Percentiles rank a stretch among this genome's conserved stretches.
These are phyloP conservation scores for Cairneyella variabilis DNA, from an alignment of 495 filamentous ascomycete genomes.

Conservation along the genomic window DNA sequence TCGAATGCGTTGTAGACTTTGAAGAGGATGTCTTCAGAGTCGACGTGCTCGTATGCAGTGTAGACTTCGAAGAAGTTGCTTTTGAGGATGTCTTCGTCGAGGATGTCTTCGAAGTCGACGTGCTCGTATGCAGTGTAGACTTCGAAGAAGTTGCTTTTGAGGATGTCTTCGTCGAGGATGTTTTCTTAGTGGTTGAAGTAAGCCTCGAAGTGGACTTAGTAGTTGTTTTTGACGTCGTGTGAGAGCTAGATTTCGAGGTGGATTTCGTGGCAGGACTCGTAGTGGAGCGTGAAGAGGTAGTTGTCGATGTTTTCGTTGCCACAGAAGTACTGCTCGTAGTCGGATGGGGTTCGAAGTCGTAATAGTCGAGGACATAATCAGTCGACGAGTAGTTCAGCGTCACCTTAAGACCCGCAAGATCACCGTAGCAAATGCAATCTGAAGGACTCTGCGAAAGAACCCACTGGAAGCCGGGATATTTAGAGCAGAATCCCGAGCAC, in stretches of 20 bases:
- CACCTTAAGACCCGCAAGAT: conserved; percentile 5
- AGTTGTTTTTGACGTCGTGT: not conserved
- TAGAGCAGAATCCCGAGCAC: not conserved
- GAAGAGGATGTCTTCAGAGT: not conserved
- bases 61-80: not conserved
- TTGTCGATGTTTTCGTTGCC: not conserved
- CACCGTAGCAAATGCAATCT: conserved; percentile 4
- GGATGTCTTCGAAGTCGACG: not conserved
- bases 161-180: not conserved
- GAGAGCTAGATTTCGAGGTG: not conserved
- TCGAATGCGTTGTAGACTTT: not conserved
- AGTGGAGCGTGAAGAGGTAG: not conserved
- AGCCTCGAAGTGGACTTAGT: not conserved
- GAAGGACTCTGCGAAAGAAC: not conserved
- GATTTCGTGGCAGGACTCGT: not conserved
- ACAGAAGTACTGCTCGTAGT: not conserved
- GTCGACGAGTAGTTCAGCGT: conserved; percentile 7
- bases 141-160: not conserved
- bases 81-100: not conserved
- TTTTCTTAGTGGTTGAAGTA: not conserved
- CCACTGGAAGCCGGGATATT: not conserved
- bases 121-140: not conserved
- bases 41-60: not conserved
- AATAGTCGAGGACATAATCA: not conserved
- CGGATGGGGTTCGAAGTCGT: not conserved